Base-by-base conservation (phyloP, 2,329 filamentous ascomycete species). In the Apiospora malaysiana region DNA sequence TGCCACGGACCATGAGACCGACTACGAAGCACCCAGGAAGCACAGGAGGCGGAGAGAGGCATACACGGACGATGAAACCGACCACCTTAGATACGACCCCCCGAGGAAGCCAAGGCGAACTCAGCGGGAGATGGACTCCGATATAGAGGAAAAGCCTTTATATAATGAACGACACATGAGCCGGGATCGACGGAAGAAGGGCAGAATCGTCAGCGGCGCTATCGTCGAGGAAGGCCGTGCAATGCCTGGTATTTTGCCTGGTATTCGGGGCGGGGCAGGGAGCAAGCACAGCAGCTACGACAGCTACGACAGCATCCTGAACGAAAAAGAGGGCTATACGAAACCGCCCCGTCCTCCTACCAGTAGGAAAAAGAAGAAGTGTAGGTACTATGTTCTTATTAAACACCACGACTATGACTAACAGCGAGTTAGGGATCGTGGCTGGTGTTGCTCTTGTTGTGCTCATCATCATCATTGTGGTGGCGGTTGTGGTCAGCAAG, bases 171-270 rank as follows among this genome's bases (percentile, higher is more conserved):
- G 82, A 14, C 79, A 82, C 14, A 79, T 81, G 51, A 83, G 75
- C 73, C 80, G 79, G 18, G 78, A 77, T 69, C 81, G 82, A 68
- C 80, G 80, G 56, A 86, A 85, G 74, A 89, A 89, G 77, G 86
- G 85, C 70, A 84, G 92, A 72, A 85, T 93, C n/a, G 90, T 92
- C 25, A 94, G 92, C 73, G 92, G 91, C 25, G 90, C 90, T 0
- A 82, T 92, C 23, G 83, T 92, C 75, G 92, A 94, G 77, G 92
- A 94, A 78, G 92, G 91, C 0, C 81, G 83, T n/a, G 81, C 80
- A 8, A 78, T 74, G 25, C 80, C 80, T 7, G 80, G 78, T 2
- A 69, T 87, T 6, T 79, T 75, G 23, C 80, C 80, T 7, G 80
- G 78, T 2, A 69, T 87, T 7, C 79, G 86, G 72, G 86, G 86